These are phyloP conservation scores for Pseudozyma tsukubaensis DNA, from an alignment of 1,284 basidiomycete genomes.

Conservation along the genomic window DNA sequence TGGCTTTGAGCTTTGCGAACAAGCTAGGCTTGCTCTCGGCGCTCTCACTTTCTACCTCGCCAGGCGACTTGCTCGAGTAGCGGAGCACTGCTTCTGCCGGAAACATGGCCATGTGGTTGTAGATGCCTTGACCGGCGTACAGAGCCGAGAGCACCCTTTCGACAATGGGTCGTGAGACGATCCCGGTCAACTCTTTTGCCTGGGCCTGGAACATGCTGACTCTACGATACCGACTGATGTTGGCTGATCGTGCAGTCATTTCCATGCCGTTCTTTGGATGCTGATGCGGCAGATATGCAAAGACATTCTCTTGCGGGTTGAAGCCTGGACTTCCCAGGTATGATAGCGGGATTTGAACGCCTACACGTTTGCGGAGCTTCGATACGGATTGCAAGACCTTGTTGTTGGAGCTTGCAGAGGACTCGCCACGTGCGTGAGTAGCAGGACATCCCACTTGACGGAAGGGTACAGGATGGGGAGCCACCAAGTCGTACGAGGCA, in stretches of 20 bases:
- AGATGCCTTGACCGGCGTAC: slow-evolving; percentile 23
- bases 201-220: slow-evolving; percentile 40
- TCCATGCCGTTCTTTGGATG: slow-evolving; percentile 29
- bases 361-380: slow-evolving; percentile 30
- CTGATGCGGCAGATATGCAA: slow-evolving; percentile 27
- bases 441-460: slow-evolving; percentile 36
- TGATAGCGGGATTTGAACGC: slow-evolving; percentile 36
- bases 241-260: slow-evolving; percentile 23
- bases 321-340: slow-evolving; percentile 29
- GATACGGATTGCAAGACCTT: slow-evolving; percentile 25
- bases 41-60: background rate
- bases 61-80: slow-evolving; percentile 10
- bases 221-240: slow-evolving; percentile 16
- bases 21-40: slow-evolving; percentile 16
- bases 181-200: slow-evolving; percentile 38
- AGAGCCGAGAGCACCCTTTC: slow-evolving; percentile 33
- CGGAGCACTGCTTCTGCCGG: slow-evolving; percentile 38
- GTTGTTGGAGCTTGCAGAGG: slow-evolving; percentile 17
- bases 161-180: slow-evolving; percentile 38
- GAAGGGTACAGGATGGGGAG: slow-evolving; percentile 25
- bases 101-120: slow-evolving; percentile 24
- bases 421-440: slow-evolving; percentile 20
- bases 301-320: slow-evolving; percentile 5
- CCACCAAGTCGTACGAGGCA: slow-evolving; percentile 30
- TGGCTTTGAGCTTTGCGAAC: slow-evolving; percentile 31